A percentile compares a stretch with the other conserved stretches of the same genome.
Conservation (phyloP, 2,329 filamentous ascomycete species). For the Monosporascus sp. region DNA sequence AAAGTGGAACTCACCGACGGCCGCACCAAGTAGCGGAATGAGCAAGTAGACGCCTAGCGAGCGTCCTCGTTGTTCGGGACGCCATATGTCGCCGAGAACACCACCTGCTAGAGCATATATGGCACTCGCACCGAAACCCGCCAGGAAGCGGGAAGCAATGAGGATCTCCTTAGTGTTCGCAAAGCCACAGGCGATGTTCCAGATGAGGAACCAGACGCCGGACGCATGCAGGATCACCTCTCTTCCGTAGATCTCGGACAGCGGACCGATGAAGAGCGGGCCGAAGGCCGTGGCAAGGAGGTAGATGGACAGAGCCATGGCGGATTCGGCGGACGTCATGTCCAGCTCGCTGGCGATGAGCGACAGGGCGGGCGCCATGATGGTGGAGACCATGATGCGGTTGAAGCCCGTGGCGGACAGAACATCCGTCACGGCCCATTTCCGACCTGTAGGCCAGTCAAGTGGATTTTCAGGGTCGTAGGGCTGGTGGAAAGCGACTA, state of each 20-base stretch:
- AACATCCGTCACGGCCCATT: slow-evolving; percentile 44
- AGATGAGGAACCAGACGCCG: slow-evolving; percentile 44
- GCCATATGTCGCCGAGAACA: slow-evolving; percentile 42
- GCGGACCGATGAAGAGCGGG: slow-evolving; percentile 35
- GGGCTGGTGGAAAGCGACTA: not conserved
- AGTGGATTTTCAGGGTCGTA: slow-evolving; percentile 29
- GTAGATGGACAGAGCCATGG: slow-evolving; percentile 41
- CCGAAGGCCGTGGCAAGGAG: slow-evolving; percentile 36
- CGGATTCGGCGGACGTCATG: slow-evolving; percentile 42
- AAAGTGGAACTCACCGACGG: slow-evolving; percentile 23
- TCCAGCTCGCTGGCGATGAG: slow-evolving; percentile 45
- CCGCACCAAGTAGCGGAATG: slow-evolving; percentile 34
- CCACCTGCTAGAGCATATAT: slow-evolving; percentile 41
- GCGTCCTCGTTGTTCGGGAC: slow-evolving; percentile 37
- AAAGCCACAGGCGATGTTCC: slow-evolving; percentile 41
- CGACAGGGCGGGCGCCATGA: slow-evolving; percentile 45
- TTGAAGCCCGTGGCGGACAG: slow-evolving; percentile 46
- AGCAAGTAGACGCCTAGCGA: slow-evolving; percentile 32
- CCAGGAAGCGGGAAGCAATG: slow-evolving; percentile 39
- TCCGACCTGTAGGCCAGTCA: slow-evolving; percentile 33
- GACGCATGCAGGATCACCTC: slow-evolving; percentile 34
- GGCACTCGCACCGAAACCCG: slow-evolving; percentile 42
- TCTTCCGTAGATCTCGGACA: slow-evolving; percentile 45
- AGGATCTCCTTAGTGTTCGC: slow-evolving; percentile 32
- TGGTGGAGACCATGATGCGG: slow-evolving; percentile 45